Percentiles rank a stretch among this genome's conserved stretches.
These are phyloP conservation scores for Sporisorium sorghi DNA, from an alignment of 1,284 basidiomycete genomes.

Conservation along the genomic window DNA sequence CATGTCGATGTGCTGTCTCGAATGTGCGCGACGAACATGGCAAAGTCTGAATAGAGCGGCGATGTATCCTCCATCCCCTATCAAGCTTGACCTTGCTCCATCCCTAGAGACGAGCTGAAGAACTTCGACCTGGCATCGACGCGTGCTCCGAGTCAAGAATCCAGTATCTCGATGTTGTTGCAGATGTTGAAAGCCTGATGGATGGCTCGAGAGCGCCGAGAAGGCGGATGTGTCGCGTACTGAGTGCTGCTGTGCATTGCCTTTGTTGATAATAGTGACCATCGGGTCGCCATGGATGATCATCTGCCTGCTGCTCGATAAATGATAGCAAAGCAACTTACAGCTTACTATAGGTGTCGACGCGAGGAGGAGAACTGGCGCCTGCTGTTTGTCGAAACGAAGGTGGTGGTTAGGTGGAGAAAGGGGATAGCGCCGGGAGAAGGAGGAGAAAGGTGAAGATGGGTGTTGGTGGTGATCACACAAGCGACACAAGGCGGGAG, in stretches of 20 bases:
- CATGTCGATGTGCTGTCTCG: neutral
- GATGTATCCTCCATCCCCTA: neutral
- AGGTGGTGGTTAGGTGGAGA: slow-evolving; percentile 33
- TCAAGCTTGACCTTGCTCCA: neutral
- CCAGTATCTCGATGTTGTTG: neutral
- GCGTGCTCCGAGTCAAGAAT: neutral
- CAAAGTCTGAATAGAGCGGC: neutral
- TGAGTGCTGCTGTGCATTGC: neutral
- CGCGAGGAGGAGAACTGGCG: slow-evolving; percentile 10
- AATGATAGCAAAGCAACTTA: slow-evolving; percentile 18
- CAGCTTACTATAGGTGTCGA: slow-evolving; percentile 35
- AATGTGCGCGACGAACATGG: neutral
- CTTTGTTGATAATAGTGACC: too few species aligned
- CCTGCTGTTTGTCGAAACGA: slow-evolving; percentile 23
- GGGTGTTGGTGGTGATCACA: slow-evolving; percentile 28
- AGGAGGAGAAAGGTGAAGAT: slow-evolving; percentile 4
- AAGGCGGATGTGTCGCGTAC: neutral
- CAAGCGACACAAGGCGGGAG: slow-evolving; percentile 2
- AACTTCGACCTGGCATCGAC: neutral
- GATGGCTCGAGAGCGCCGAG: neutral
- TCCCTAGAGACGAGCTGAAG: neutral
- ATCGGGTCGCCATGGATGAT: neutral
- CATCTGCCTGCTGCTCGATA: neutral
- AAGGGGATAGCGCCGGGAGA: slow-evolving; percentile 1
- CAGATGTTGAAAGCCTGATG: neutral